These are phyloP conservation scores for Chamaecrista fasciculata DNA, from an alignment of 306 rosid genomes.

Conservation along the genomic window DNA sequence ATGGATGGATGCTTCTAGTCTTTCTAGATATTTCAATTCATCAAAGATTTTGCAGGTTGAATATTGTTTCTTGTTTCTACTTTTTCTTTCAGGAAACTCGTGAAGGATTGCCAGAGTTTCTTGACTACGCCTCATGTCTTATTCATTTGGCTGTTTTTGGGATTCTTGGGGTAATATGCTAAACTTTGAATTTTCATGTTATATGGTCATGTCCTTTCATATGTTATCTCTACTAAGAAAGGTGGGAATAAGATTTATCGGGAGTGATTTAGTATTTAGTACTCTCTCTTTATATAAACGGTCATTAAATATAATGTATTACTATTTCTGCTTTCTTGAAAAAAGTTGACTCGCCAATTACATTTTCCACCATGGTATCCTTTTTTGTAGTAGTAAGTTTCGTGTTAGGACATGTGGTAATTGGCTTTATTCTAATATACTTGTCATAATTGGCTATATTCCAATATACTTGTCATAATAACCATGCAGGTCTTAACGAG, in stretches of 20 bases:
- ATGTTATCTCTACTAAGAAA: too few species aligned
- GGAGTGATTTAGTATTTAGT: too few species aligned
- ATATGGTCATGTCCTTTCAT: background rate
- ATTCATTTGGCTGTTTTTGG: slow-evolving; percentile 45
- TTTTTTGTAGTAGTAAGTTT: background rate
- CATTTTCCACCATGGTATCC: background rate
- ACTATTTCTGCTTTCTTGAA: too few species aligned
- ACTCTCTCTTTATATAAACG: too few species aligned
- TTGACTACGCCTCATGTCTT: slow-evolving; percentile 43
- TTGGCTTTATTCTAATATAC: background rate
- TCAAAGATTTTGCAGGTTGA: background rate
- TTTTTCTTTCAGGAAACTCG: slow-evolving; percentile 43
- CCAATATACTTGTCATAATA: background rate
- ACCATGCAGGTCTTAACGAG: slow-evolving; percentile 42
- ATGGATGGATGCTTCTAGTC: background rate
- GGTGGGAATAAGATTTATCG: too few species aligned
- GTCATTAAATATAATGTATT: too few species aligned
- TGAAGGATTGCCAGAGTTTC: slow-evolving; percentile 29
- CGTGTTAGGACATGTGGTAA: background rate
- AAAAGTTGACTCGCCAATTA: too few species aligned
- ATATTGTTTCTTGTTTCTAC: background rate
- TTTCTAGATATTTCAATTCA: background rate
- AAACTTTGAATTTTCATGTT: background rate
- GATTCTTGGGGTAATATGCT: slow-evolving; percentile 46
- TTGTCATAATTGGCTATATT: background rate